phyloP scores from a whole-genome alignment of 768 basidiomycete species.

The Russula emetica region DNA sequence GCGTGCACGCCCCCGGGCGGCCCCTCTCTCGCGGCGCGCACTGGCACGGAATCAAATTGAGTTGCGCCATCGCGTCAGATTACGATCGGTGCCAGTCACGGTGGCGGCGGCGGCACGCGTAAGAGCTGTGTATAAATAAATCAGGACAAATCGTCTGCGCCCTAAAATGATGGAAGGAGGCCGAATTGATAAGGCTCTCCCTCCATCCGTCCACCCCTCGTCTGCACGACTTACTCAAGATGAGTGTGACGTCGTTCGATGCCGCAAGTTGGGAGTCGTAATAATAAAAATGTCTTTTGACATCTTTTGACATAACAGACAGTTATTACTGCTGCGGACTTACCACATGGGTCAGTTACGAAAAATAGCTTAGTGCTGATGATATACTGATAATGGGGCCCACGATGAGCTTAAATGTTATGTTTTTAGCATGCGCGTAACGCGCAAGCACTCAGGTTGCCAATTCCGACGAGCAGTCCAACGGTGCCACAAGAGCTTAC shows the following conservation, averaged over 20 bases:
- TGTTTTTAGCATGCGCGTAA: background rate
- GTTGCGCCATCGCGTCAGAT: conserved; percentile 4
- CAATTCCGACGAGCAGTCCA: background rate
- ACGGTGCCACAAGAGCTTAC: too few relatives aligned
- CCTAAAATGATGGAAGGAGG: background rate
- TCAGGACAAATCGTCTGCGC: conserved; percentile 7
- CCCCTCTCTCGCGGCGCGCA: too few relatives aligned
- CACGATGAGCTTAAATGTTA: conserved; percentile 7
- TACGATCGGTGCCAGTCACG: conserved; percentile 25
- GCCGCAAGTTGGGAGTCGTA: too few relatives aligned
- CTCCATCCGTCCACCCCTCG: background rate
- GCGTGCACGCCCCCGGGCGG: too few relatives aligned
- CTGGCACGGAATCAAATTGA: too few relatives aligned
- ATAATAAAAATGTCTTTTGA: too few relatives aligned
- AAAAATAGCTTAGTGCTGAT: conserved; percentile 1
- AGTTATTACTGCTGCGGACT: background rate
- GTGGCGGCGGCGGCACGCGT: too few relatives aligned
- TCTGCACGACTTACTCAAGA: background rate
- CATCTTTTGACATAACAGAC: too few relatives aligned
- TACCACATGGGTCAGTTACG: background rate
- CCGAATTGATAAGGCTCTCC: background rate
- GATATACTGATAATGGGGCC: too few relatives aligned
- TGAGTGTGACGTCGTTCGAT: conserved; percentile 10
- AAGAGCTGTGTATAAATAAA: conserved; percentile 17
- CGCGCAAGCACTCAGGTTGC: background rate